Evolutionary conservation across 345 rosid species (phyloP).

Genomic region (Eucalyptus regnans): DNA sequence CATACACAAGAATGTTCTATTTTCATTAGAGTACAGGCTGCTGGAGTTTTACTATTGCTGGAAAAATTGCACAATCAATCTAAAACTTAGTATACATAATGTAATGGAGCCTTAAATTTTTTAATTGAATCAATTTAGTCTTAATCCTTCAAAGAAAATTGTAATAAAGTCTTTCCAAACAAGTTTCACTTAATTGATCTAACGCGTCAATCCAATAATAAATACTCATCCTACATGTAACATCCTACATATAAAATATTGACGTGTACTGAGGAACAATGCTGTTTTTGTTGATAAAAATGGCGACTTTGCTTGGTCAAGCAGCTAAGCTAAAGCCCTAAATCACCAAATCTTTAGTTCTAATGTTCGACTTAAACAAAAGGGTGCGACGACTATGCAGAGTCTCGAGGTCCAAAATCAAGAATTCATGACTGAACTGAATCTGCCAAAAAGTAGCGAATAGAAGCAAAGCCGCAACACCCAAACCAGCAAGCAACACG

Average conservation of each 20-base stretch:
- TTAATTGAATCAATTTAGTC: neutral
- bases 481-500: neutral
- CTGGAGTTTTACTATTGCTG: neutral
- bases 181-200: neutral
- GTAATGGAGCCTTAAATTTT: neutral
- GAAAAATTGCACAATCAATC: neutral
- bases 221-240: neutral
- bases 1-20: neutral
- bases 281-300: too few relatives aligned
- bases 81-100: neutral
- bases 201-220: neutral
- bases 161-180: rapidly evolving
- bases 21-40: neutral
- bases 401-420: slow-evolving; percentile 42
- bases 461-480: slow-evolving; percentile 6
- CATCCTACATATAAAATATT: rapidly evolving
- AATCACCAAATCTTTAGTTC: neutral
- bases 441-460: slow-evolving; percentile 62
- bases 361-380: neutral
- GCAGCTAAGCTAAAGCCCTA: neutral
- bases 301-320: neutral
- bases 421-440: slow-evolving; percentile 46
- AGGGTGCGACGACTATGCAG: slow-evolving; percentile 50
- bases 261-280: neutral
- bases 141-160: neutral